These are phyloP conservation scores for Cryptococcus jaspeensis DNA, from an alignment of 1,284 basidiomycete genomes.

Conservation along the genomic window DNA sequence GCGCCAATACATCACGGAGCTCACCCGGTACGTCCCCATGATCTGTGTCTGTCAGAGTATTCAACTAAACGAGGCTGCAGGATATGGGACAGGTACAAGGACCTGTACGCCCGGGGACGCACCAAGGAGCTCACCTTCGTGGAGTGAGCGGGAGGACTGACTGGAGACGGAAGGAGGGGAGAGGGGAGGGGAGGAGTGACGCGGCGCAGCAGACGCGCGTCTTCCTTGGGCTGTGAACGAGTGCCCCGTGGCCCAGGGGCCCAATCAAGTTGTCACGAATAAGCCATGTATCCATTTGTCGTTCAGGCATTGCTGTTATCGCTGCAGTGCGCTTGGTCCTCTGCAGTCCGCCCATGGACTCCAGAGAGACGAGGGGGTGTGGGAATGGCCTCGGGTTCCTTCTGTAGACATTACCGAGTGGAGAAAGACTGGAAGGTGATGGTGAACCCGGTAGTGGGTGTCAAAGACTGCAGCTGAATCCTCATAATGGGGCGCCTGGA, in stretches of 20 bases:
- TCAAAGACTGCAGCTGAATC: no score
- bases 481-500: no score
- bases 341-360: no score
- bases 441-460: no score
- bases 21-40: conserved; percentile 63
- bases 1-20: conserved; percentile 83
- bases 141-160: conserved; percentile 23
- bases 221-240: no score
- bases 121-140: conserved; percentile 51
- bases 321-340: not conserved
- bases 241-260: no score
- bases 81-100: conserved; percentile 92
- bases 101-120: conserved; percentile 51
- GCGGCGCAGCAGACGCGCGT: no score
- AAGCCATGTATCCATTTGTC: not conserved
- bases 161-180: not conserved
- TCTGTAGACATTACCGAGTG: no score
- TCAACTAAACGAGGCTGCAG: conserved; percentile 52
- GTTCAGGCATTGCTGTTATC: not conserved
- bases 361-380: no score
- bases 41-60: not conserved
- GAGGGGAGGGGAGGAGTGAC: not conserved
- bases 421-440: no score
- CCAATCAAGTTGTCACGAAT: not conserved
- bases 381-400: no score